Base-by-base conservation (phyloP, 1,284 basidiomycete species). In the Tilletia horrida region DNA sequence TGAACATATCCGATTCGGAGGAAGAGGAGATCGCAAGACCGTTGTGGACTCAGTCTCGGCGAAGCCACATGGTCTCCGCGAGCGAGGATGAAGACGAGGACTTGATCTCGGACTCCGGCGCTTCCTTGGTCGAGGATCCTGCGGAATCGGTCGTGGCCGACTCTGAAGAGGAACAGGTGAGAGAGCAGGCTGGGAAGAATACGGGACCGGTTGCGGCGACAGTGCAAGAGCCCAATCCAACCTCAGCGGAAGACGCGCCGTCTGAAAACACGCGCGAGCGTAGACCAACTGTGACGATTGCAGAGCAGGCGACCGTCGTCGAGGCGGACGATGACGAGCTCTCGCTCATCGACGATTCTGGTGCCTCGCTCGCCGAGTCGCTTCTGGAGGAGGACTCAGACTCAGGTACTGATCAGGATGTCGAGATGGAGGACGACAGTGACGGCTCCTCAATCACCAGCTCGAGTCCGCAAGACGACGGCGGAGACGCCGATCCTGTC, bases 31-130 rank as follows among this genome's bases (percentile, higher is more conserved):
- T 81, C 79, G 2, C 77, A 79, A 50, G 76, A 78, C 9, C 78
- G 77, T 35, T 80, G 80, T 40, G 35, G 35, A 4, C 4, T 40
- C 35, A 4, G 11, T 4, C 35, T 6, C 35, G 35, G 11, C 35
- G 35, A 4, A 40, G 4, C 35, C 6, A 40, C 4, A 4, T 4
- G 35, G 35, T 40, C 35, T 4, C 35, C 50, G 84, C 84, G 64
- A 83, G 83, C 48, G 85, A 85, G 73, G 83, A 85, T 70, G 85
- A 84, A 48, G 84, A 84, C 31, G 85, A 84, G 47, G 84, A 84
- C 31, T 23, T 57, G 52, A 64, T 62, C 21, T 6, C 23, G 3
- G 64, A 45, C 23, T 66, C 48, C 27, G 27, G 29, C 16, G 44
- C 61, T 25, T 62, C 31, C 7, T 14, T 52, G 13, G 84, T 86